Percentiles rank a stretch among this genome's conserved stretches.
These are phyloP conservation scores for Phytomonas sp. DNA, from an alignment of 208 protist genomes.

Conservation along the genomic window DNA sequence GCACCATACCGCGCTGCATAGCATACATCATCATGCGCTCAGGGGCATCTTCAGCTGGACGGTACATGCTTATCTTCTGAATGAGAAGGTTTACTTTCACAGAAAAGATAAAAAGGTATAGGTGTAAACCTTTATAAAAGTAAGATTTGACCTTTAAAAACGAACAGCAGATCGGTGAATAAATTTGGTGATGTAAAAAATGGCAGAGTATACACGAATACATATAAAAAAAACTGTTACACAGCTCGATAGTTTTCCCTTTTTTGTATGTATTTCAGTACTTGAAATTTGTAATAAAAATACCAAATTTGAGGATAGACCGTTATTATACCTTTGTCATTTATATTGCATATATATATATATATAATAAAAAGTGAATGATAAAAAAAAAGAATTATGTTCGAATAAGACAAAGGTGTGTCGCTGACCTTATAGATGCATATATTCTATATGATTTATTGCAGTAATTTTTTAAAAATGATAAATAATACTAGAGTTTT, in stretches of 20 bases:
- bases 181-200: slow-evolving; percentile 11
- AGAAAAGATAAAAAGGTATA: not conserved
- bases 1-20: slow-evolving; percentile 23
- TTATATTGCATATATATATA: slow-evolving; percentile 5
- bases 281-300: not conserved
- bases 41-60: slow-evolving; percentile 18
- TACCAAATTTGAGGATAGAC: not conserved
- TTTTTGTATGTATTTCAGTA: not conserved
- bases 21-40: slow-evolving; percentile 17
- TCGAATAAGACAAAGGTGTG: not conserved
- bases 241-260: not conserved
- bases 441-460: not conserved
- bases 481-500: not conserved
- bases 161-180: not conserved
- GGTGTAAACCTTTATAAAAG: not conserved
- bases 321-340: slow-evolving; percentile 9
- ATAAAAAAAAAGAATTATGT: not conserved
- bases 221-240: not conserved
- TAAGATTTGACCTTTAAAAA: not conserved
- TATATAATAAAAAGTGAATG: slow-evolving; percentile 9
- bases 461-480: not conserved
- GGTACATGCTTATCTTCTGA: slow-evolving; percentile 17
- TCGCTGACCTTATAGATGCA: not conserved
- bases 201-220: not conserved
- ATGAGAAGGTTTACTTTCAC: not conserved